Base-by-base conservation (phyloP, 2,329 filamentous ascomycete genomes). In the Cordyceps javanica region DNA sequence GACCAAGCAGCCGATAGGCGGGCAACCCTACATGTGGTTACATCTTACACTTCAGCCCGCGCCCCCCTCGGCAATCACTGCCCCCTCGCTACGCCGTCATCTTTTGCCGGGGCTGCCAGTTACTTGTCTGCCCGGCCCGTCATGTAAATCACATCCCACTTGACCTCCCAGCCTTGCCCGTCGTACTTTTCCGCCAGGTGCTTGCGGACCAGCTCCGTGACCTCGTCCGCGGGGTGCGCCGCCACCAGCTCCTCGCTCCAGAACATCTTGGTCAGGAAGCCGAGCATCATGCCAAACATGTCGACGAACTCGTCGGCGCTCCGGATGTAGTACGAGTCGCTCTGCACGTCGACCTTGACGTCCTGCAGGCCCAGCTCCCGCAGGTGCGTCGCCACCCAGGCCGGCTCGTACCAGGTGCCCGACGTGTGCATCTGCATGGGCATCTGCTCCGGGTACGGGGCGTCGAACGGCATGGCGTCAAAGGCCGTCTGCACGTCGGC, bases 111-210 rank as follows among this genome's bases (percentile, higher is more conserved):
- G 38, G 21, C 6, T 42, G 21, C 6, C 23, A n/a, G n/a, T n/a
- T 41, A 60, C 36, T 58, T 51, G 5, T 55, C 49, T 21, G 44
- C 60, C 23, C 39, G 51, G 21, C 60, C 62, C 36, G 66, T 69
- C 57, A 58, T 67, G 49, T 67, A 30, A 49, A 73, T 61, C 9
- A 64, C 60, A 8, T 65, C 63, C 69, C 72, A 74, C 11, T 62
- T 65, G 39, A 69, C 14, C 48, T 73, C 67, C 73, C 73, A 75
- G 2, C 68, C 67, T 13, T 64, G 51, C 0, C 66, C 66, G 1
- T 61, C 62, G 55, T 78, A 68, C 65, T 76, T 79, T 42, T 74
- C 68, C 51, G 68, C 67, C 39, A 79, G 57, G 61, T 73, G 68
- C 39, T 63, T 64, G 62, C 62, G 68, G 14, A 78, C 39, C 63